Conservation (phyloP, 805 yeast genomes). For the Candida alai region DNA sequence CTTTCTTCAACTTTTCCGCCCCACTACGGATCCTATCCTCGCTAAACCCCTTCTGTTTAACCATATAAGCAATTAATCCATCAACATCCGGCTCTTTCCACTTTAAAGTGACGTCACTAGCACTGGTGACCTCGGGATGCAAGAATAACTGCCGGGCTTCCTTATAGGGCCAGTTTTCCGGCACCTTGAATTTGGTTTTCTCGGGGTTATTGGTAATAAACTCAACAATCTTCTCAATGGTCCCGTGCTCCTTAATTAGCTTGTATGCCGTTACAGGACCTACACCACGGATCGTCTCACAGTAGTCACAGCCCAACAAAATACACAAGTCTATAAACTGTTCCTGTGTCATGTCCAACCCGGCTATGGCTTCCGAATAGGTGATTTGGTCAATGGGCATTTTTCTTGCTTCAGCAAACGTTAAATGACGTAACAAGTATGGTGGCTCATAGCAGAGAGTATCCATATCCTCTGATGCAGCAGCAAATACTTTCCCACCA, state of each 20-base stretch:
- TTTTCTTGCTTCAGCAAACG: conserved; percentile 91
- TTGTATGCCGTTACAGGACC: conserved; percentile 95
- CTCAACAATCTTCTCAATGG: conserved; percentile 74
- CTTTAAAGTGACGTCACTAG: conserved; percentile 62
- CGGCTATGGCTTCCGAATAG: conserved; percentile 64
- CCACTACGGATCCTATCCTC: conserved; percentile 91
- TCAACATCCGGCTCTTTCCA: conserved; percentile 90
- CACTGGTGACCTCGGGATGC: conserved; percentile 72
- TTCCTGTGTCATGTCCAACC: conserved; percentile 64
- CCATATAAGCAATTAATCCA: conserved; percentile 79
- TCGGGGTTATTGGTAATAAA: conserved; percentile 51
- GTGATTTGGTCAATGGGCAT: conserved; percentile 85
- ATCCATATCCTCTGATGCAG: conserved; percentile 99
- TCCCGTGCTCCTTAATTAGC: conserved; percentile 78
- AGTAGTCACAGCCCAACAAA: conserved; percentile 92
- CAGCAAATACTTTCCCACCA: conserved; percentile 90
- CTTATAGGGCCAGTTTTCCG: conserved; percentile 91
- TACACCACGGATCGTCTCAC: conserved; percentile 91
- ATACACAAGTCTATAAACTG: conserved; percentile 91
- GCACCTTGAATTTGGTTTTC: conserved; percentile 70
- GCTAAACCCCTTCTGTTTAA: conserved; percentile 81
- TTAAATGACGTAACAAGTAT: conserved; percentile 76
- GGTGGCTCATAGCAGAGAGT: conserved; percentile 91
- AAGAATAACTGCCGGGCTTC: conserved; percentile 83
- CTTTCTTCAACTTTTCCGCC: conserved; percentile 79